Evolutionary conservation across 2,329 filamentous ascomycete genomes (phyloP).

Genomic region (Claviceps paspali): DNA sequence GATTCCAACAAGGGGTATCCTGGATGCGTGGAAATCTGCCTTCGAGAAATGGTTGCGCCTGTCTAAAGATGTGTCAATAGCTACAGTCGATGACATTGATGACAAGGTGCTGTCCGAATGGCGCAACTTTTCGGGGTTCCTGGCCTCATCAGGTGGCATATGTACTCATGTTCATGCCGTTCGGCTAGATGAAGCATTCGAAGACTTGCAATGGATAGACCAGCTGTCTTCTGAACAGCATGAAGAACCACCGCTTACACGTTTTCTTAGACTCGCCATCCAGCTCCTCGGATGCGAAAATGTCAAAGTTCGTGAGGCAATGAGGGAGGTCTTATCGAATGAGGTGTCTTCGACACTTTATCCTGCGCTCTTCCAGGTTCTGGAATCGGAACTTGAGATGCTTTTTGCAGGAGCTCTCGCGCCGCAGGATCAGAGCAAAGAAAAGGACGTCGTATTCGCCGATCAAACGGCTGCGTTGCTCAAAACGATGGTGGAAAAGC

Average conservation of each 20-base stretch:
- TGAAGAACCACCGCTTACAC: constrained; percentile 43
- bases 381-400: constrained; percentile 48
- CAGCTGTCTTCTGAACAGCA: constrained; percentile 40
- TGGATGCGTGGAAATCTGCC: constrained; percentile 50
- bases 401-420: constrained; percentile 43
- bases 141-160: constrained; percentile 50
- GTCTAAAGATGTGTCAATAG: constrained; percentile 46
- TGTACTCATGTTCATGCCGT: constrained; percentile 46
- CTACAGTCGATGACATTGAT: constrained; percentile 33
- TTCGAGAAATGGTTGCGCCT: constrained; percentile 51
- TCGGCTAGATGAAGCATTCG: constrained; percentile 40
- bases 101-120: constrained; percentile 46
- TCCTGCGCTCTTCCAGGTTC: constrained; percentile 46
- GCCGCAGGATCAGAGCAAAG: constrained; percentile 34
- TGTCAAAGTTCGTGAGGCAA: constrained; percentile 49
- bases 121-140: constrained; percentile 54
- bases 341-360: constrained; percentile 49
- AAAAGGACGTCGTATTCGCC: constrained; percentile 49
- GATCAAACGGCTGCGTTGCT: constrained; percentile 52
- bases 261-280: constrained; percentile 47
- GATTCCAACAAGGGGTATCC: constrained; percentile 48
- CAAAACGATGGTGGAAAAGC: constrained; percentile 45
- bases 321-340: constrained; percentile 49
- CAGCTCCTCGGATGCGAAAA: constrained; percentile 50
- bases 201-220: constrained; percentile 50